Percentiles rank a stretch among this genome's conserved stretches.
phyloP scores from a whole-genome alignment of 2,329 filamentous ascomycete species.

The Zymoseptoria pseudotritici region DNA sequence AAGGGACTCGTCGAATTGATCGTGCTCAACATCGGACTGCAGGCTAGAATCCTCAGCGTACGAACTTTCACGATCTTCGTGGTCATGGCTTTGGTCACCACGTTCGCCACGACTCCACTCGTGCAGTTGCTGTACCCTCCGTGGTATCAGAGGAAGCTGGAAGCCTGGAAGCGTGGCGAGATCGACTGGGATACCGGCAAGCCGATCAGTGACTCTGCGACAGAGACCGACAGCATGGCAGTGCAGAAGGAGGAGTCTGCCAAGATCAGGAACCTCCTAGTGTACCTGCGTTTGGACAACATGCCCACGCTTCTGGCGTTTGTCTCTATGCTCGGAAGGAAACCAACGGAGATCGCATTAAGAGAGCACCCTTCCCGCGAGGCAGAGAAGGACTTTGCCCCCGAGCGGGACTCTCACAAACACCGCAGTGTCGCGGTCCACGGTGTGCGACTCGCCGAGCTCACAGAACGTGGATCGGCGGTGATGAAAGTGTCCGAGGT shows the following conservation, averaged over 20 bases:
- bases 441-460: slow-evolving; percentile 75
- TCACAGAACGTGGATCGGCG: slow-evolving; percentile 87
- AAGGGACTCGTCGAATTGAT: slow-evolving; percentile 93
- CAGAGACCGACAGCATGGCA: slow-evolving; percentile 26
- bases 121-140: slow-evolving; percentile 67
- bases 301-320: slow-evolving; percentile 76
- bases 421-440: slow-evolving; percentile 46
- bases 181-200: slow-evolving; percentile 77
- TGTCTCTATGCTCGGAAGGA: slow-evolving; percentile 66
- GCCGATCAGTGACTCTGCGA: slow-evolving; percentile 30
- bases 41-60: slow-evolving; percentile 71
- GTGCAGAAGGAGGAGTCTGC: slow-evolving; percentile 45
- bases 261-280: slow-evolving; percentile 59
- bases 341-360: slow-evolving; percentile 33
- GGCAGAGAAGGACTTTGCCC: slow-evolving; percentile 5
- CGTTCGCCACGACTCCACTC: slow-evolving; percentile 73
- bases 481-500: slow-evolving; percentile 89
- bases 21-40: slow-evolving; percentile 79
- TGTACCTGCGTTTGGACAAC: slow-evolving; percentile 78
- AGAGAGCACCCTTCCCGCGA: slow-evolving; percentile 32
- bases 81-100: slow-evolving; percentile 85
- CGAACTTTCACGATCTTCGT: slow-evolving; percentile 90
- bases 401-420: not conserved
- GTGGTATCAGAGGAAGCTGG: slow-evolving; percentile 67
- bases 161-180: slow-evolving; percentile 71